Percentiles rank a stretch among this genome's conserved stretches.
These are phyloP conservation scores for Berkeleyomyces rouxiae DNA, from an alignment of 2,329 filamentous ascomycete species.

Conservation along the genomic window DNA sequence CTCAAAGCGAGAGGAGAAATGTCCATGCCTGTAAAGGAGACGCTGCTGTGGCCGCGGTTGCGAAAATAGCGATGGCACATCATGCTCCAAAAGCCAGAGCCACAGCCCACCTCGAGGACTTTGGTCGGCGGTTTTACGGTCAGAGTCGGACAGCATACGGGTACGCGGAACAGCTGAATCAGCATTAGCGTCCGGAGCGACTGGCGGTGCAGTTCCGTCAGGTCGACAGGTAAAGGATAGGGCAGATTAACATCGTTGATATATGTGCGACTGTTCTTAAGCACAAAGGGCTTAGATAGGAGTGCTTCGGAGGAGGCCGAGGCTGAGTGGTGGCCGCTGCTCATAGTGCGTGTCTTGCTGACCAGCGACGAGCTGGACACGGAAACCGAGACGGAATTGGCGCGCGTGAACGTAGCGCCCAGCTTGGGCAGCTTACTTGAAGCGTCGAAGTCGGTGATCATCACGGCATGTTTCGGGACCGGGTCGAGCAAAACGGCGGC, in stretches of 20 bases:
- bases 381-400: background rate
- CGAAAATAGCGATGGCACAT: slow-evolving; percentile 70
- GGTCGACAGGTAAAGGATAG: slow-evolving; percentile 80
- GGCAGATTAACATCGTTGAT: slow-evolving; percentile 53
- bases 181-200: slow-evolving; percentile 68
- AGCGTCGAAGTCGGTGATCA: background rate
- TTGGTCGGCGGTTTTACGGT: slow-evolving; percentile 51
- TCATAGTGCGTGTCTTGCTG: slow-evolving; percentile 21
- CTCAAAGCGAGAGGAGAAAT: slow-evolving; percentile 51
- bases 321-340: slow-evolving; percentile 19
- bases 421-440: background rate
- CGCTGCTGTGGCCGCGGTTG: slow-evolving; percentile 46
- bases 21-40: slow-evolving; percentile 70
- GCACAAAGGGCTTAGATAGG: slow-evolving; percentile 40
- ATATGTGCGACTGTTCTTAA: slow-evolving; percentile 68
- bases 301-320: slow-evolving; percentile 27
- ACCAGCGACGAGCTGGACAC: background rate
- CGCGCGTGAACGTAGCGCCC: background rate
- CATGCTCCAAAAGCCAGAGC: slow-evolving; percentile 77
- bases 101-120: slow-evolving; percentile 77
- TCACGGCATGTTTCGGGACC: background rate
- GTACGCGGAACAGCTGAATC: slow-evolving; percentile 64
- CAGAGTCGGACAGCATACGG: slow-evolving; percentile 56
- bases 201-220: slow-evolving; percentile 75
- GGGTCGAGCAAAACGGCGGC: background rate